These are phyloP conservation scores for Leucosporidium scottii DNA, from an alignment of 768 basidiomycete species.

Conservation along the genomic window DNA sequence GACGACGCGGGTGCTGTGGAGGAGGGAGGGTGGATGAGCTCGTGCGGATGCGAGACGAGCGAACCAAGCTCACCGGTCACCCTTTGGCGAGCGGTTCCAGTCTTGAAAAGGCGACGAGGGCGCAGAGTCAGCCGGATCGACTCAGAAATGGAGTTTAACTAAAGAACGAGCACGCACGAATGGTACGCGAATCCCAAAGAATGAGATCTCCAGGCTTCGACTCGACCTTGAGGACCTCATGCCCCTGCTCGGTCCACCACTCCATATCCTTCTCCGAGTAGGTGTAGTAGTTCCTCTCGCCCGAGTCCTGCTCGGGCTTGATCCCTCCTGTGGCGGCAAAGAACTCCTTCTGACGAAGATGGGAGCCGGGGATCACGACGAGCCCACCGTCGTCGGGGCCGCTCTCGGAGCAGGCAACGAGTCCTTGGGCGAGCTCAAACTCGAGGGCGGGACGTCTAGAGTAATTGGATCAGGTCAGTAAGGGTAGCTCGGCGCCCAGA, in stretches of 20 bases:
- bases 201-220: conserved; percentile 40
- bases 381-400: conserved; percentile 39
- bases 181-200: conserved; percentile 38
- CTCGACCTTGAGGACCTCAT: conserved; percentile 38
- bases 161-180: background rate
- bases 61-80: background rate
- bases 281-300: conserved; percentile 2
- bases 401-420: conserved; percentile 34
- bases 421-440: conserved; percentile 28
- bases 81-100: conserved; percentile 14
- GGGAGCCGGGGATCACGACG: conserved; percentile 30
- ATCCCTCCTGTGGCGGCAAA: conserved; percentile 9
- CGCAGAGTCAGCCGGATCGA: no score
- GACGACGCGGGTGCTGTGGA: conserved; percentile 3
- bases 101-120: no score
- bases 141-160: no score
- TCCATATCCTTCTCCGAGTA: conserved; percentile 35
- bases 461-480: no score
- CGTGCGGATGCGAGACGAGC: no score
- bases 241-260: conserved; percentile 40
- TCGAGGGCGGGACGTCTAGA: conserved; percentile 1
- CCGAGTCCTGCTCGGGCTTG: conserved; percentile 8
- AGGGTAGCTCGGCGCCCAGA: no score
- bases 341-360: conserved; percentile 31
- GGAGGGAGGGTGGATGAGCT: no score